Base-by-base conservation (phyloP, 2,329 filamentous ascomycete species). In the Purpureocillium takamizusanense region DNA sequence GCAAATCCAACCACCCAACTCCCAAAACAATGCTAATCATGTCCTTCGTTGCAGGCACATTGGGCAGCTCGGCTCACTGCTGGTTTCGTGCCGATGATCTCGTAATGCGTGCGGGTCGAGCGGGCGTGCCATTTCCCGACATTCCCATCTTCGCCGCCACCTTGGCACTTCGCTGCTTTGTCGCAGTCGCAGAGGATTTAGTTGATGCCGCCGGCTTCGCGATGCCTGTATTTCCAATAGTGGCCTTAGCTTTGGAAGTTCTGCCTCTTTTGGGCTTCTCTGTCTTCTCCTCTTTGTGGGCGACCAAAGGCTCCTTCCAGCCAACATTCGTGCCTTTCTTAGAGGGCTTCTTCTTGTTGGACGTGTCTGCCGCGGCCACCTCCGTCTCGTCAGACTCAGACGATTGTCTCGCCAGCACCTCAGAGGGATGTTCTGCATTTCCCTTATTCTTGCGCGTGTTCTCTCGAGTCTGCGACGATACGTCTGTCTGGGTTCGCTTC, bases 361-460 rank as follows among this genome's bases (percentile, higher is more conserved):
- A 25, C n/a, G 44, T 40, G 15, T 43, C 45, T 15, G 39, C 42
- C 32, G 35, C 36, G 25, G 39, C 35, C 14, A 51, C 49, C 1
- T 31, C 33, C 23, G 16, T 23, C n/a, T 29, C 25, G 4, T 33
- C 13, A 7, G 23, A 25, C 21, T 25, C 21, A 25, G 21, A n/a
- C 12, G 32, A 3, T n/a, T 49, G 42, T 45, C 47, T 56, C 44
- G 54, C 59, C 34, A 63, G 46, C 35, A 60, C 46, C 33, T 60
- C 50, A 21, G 55, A 50, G 13, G 60, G 57, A 37, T 56, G 56
- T 48, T 59, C 56, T 13, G 60, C 52, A 31, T 53, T 50, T 16
- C 57, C 59, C 51, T 47, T 59, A 46, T 63, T 63, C 43, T 44
- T 54, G 39, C 46, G 50, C 36, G 60, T 63, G 43, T 63, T 63